Percentiles rank a stretch among this genome's conserved stretches.
Conservation (phyloP, 2,329 filamentous ascomycete species). For the Penicillium glabrum region DNA sequence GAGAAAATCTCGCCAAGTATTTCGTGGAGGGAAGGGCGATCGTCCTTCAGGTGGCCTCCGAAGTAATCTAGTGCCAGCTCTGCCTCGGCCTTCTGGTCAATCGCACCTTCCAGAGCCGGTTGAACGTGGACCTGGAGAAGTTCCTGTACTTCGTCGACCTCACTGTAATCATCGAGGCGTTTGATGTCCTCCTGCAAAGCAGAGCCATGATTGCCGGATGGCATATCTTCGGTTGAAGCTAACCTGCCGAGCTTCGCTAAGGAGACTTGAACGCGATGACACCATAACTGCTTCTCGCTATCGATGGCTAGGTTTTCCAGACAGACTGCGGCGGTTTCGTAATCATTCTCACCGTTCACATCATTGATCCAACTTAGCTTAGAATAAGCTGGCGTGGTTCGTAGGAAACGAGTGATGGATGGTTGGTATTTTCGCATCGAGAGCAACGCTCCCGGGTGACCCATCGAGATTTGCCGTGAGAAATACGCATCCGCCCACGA, state of each 20-base stretch:
- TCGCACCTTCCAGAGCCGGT: slow-evolving; percentile 66
- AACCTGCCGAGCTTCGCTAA: slow-evolving; percentile 79
- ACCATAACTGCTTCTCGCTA: slow-evolving; percentile 81
- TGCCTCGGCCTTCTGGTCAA: slow-evolving; percentile 77
- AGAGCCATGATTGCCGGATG: slow-evolving; percentile 24
- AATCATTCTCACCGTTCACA: slow-evolving; percentile 72
- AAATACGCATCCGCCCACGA: slow-evolving; percentile 70
- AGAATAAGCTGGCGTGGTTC: slow-evolving; percentile 64
- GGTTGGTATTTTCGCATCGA: slow-evolving; percentile 67
- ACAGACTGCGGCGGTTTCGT: slow-evolving; percentile 68
- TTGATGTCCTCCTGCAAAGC: slow-evolving; percentile 47
- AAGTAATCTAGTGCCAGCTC: slow-evolving; percentile 73
- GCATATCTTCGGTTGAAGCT: slow-evolving; percentile 54
- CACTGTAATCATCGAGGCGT: slow-evolving; percentile 63
- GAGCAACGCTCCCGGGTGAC: slow-evolving; percentile 67
- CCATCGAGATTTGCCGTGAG: slow-evolving; percentile 68
- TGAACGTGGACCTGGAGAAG: slow-evolving; percentile 69
- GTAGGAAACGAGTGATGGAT: slow-evolving; percentile 76
- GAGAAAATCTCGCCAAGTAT: slow-evolving; percentile 71
- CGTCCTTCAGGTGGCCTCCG: slow-evolving; percentile 54
- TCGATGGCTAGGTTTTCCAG: slow-evolving; percentile 68
- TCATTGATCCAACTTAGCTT: slow-evolving; percentile 96
- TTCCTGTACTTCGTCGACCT: slow-evolving; percentile 77
- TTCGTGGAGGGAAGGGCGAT: slow-evolving; percentile 65
- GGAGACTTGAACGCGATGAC: slow-evolving; percentile 88